Conservation (phyloP, 1,284 basidiomycete species). For the Fomitopsis betulina region DNA sequence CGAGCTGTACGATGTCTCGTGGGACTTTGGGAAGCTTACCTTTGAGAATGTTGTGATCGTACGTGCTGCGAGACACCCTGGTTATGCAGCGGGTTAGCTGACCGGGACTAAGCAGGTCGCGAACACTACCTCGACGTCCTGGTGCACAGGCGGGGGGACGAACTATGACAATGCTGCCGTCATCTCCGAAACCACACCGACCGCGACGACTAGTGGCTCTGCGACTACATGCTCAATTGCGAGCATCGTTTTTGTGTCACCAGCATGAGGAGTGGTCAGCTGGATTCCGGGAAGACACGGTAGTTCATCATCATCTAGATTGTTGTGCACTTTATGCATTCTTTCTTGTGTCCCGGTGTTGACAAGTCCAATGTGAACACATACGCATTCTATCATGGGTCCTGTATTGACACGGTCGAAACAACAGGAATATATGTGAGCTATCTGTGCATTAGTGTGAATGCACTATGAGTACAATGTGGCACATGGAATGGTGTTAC, state of each 20-base stretch:
- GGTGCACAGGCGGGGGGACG: background rate
- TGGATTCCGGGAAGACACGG: background rate
- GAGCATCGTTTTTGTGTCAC: background rate
- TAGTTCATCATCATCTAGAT: too few species aligned
- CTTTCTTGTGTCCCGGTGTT: too few species aligned
- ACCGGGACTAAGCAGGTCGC: background rate
- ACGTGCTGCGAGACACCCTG: background rate
- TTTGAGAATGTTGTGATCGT: background rate
- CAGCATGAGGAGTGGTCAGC: background rate
- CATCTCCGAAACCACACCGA: background rate
- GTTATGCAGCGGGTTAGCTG: background rate
- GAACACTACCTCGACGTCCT: background rate
- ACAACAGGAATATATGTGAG: too few species aligned
- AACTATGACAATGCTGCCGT: background rate
- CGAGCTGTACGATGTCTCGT: background rate
- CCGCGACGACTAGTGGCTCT: background rate
- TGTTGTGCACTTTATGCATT: too few species aligned
- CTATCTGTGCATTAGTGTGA: background rate
- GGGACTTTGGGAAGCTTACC: background rate
- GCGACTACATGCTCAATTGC: background rate
- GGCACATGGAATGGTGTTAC: background rate
- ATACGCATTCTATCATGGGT: too few species aligned
- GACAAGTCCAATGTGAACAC: too few species aligned
- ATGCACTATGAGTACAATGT: too few species aligned
- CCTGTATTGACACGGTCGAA: too few species aligned